A percentile compares a stretch with the other conserved stretches of the same genome.
Conservation (phyloP, 2,329 filamentous ascomycete species). For the Elsinoe perseae region DNA sequence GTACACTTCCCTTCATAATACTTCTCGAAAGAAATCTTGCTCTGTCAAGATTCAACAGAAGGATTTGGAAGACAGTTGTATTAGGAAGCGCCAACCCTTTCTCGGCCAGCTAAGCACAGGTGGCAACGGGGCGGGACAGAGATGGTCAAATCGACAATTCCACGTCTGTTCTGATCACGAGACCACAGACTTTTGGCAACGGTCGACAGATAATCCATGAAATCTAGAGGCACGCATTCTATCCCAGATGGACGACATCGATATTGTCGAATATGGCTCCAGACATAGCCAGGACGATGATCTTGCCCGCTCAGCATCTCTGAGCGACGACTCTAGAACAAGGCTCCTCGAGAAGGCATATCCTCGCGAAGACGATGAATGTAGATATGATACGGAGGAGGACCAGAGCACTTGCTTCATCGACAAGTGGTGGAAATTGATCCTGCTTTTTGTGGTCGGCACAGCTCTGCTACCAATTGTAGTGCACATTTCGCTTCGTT, state of each 20-base stretch:
- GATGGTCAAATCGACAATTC: not conserved
- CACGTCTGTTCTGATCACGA: not conserved
- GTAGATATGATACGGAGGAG: conserved; percentile 6
- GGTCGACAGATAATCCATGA: too few species aligned
- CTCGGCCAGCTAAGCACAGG: not conserved
- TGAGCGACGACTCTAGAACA: conserved; percentile 9
- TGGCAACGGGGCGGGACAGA: not conserved
- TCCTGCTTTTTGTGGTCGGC: conserved; percentile 15
- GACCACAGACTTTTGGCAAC: not conserved
- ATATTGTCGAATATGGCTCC: not conserved
- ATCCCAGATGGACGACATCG: not conserved
- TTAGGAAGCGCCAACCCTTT: not conserved
- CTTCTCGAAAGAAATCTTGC: not conserved
- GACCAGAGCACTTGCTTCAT: conserved; percentile 1
- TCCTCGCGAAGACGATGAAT: not conserved
- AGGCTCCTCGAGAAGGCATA: not conserved
- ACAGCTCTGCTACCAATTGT: conserved; percentile 16
- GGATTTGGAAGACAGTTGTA: not conserved
- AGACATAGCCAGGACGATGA: not conserved
- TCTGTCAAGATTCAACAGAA: not conserved
- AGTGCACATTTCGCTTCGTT: conserved; percentile 14
- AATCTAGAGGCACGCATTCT: too few species aligned
- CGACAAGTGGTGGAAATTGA: conserved; percentile 18
- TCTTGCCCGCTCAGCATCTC: not conserved
- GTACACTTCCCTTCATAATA: not conserved